A percentile compares a stretch with the other conserved stretches of the same genome.
Conservation (phyloP, 768 basidiomycete species). For the Plicaturopsis crispa region DNA sequence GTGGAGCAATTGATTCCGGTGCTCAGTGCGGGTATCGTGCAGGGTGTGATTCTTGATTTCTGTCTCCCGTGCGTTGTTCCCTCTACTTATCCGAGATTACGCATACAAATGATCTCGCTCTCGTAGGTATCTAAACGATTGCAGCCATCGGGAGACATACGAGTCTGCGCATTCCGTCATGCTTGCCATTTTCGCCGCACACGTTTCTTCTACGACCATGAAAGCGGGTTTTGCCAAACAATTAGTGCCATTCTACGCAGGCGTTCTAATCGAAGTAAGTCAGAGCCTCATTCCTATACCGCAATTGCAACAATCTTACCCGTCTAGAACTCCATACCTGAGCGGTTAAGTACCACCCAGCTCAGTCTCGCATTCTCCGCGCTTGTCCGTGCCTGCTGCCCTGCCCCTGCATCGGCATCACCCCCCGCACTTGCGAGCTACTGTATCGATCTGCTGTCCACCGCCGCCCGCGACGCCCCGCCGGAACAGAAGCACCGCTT, state of each 20-base stretch:
- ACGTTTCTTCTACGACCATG: constrained; percentile 17
- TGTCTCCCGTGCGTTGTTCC: constrained; percentile 53
- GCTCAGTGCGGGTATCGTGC: constrained; percentile 45
- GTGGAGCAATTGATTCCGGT: constrained; percentile 73
- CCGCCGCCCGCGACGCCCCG: not conserved
- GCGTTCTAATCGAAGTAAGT: constrained; percentile 62
- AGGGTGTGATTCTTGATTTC: constrained; percentile 47
- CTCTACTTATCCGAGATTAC: too few relatives aligned
- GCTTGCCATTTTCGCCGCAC: constrained; percentile 62
- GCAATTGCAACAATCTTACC: not conserved
- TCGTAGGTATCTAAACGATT: constrained; percentile 50
- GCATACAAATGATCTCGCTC: too few relatives aligned
- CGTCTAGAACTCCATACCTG: constrained; percentile 54
- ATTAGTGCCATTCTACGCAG: constrained; percentile 69
- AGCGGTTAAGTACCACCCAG: constrained; percentile 54
- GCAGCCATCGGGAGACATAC: constrained; percentile 63
- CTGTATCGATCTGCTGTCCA: not conserved
- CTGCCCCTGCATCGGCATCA: not conserved
- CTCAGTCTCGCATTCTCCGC: constrained; percentile 70
- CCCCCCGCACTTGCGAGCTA: not conserved
- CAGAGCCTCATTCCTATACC: constrained; percentile 3
- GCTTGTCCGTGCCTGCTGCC: constrained; percentile 44
- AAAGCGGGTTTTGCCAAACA: constrained; percentile 37
- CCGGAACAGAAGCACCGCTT: not conserved
- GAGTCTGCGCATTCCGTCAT: constrained; percentile 85